A percentile compares a stretch with the other conserved stretches of the same genome.
phyloP scores from a whole-genome alignment of 2,329 filamentous ascomycete species.

The Xylariaceae sp. region DNA sequence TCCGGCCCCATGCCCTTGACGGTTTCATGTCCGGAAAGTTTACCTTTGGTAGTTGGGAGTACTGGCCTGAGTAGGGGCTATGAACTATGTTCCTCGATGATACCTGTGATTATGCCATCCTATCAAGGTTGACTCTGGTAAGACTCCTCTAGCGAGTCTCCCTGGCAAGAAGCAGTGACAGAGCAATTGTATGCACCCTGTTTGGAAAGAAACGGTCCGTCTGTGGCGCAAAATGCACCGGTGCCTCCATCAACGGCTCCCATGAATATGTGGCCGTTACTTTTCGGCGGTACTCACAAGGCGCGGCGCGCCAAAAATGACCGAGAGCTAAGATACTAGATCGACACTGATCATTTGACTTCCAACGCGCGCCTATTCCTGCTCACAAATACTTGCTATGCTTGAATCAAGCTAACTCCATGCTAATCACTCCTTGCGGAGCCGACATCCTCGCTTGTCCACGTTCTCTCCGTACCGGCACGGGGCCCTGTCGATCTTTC shows the following conservation, averaged over 20 bases:
- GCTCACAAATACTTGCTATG: slow-evolving; percentile 13
- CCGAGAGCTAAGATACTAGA: slow-evolving; percentile 26
- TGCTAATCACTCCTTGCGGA: slow-evolving; percentile 15
- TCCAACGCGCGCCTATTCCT: slow-evolving; percentile 22
- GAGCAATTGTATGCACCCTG: background rate
- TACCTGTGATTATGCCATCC: slow-evolving; percentile 3
- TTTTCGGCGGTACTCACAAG: slow-evolving; percentile 19
- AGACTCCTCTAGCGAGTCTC: background rate
- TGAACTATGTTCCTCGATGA: slow-evolving; percentile 1
- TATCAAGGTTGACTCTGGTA: slow-evolving; percentile 15
- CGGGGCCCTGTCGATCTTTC: slow-evolving; percentile 20
- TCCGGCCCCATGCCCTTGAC: slow-evolving; percentile 21
- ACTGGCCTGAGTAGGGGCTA: background rate
- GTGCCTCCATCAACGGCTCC: background rate
- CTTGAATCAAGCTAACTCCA: slow-evolving; percentile 18
- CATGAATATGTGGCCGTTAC: slow-evolving; percentile 3
- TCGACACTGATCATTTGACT: slow-evolving; percentile 28
- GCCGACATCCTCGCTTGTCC: slow-evolving; percentile 15
- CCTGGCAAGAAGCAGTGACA: background rate
- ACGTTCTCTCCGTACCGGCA: slow-evolving; percentile 17
- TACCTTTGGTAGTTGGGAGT: background rate
- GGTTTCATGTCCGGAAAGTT: slow-evolving; percentile 26
- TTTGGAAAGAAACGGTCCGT: too few species aligned
- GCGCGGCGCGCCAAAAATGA: slow-evolving; percentile 21
- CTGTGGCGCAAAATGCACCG: too few species aligned